phyloP scores from a whole-genome alignment of 2,329 filamentous ascomycete genomes.

The Neonectria neomacrospora region DNA sequence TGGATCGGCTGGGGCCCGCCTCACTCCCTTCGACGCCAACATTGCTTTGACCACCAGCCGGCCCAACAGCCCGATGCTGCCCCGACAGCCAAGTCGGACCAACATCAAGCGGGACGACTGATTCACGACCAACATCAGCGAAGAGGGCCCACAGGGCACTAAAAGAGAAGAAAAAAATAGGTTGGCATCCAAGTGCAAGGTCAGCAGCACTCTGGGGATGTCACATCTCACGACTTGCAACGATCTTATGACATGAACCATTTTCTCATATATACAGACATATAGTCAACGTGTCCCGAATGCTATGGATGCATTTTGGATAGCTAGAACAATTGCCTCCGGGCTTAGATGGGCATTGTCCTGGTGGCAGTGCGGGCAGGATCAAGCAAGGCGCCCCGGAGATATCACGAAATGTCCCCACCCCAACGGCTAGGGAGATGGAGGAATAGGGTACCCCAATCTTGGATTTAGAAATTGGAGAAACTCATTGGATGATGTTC shows the following conservation, averaged over 20 bases:
- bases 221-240: constrained; percentile 32
- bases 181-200: constrained; percentile 8
- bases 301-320: constrained; percentile 38
- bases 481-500: constrained; percentile 7
- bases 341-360: constrained; percentile 21
- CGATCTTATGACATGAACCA: constrained; percentile 29
- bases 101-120: constrained; percentile 54
- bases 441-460: constrained; percentile 14
- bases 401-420: constrained; percentile 20
- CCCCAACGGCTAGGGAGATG: neutral
- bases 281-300: constrained; percentile 33
- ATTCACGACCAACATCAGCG: constrained; percentile 8
- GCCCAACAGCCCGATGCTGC: constrained; percentile 59
- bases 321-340: constrained; percentile 28
- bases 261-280: constrained; percentile 25
- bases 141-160: neutral
- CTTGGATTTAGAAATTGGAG: constrained; percentile 25
- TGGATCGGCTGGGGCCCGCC: constrained; percentile 46
- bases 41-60: constrained; percentile 58
- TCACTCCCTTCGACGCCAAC: constrained; percentile 56
- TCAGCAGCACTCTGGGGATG: constrained; percentile 18
- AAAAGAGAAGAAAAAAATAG: neutral
- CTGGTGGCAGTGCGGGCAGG: constrained; percentile 19
- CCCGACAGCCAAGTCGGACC: constrained; percentile 52
- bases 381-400: constrained; percentile 17